These are phyloP conservation scores for Trichoderma semiorbis DNA, from an alignment of 2,329 filamentous ascomycete species.

Conservation along the genomic window DNA sequence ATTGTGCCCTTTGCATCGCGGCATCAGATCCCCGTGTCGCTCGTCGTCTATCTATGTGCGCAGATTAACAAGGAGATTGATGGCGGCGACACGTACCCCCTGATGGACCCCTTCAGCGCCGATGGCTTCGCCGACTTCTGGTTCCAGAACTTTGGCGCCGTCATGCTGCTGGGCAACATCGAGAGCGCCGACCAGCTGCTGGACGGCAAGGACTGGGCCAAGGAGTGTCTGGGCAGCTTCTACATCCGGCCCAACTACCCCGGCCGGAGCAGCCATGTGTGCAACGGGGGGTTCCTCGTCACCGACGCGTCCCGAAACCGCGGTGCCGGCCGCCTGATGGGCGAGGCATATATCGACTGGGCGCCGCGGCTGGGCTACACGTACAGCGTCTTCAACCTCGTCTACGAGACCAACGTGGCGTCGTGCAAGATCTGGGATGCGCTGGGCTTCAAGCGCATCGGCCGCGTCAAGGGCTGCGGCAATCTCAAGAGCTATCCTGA, in stretches of 20 bases:
- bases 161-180: conserved; percentile 81
- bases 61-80: conserved; percentile 89
- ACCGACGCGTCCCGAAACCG: conserved; percentile 70
- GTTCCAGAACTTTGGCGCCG: conserved; percentile 85
- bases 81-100: conserved; percentile 87
- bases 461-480: conserved; percentile 70
- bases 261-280: conserved; percentile 84
- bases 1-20: conserved; percentile 78
- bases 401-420: conserved; percentile 90
- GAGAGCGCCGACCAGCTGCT: conserved; percentile 56
- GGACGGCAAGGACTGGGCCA: conserved; percentile 69
- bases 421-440: conserved; percentile 90
- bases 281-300: conserved; percentile 78
- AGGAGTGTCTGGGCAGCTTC: conserved; percentile 81
- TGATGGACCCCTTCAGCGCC: conserved; percentile 72
- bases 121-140: conserved; percentile 78
- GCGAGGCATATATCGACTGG: conserved; percentile 74
- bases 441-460: conserved; percentile 88
- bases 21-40: conserved; percentile 68
- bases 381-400: conserved; percentile 90
- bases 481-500: conserved; percentile 66
- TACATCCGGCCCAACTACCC: conserved; percentile 95
- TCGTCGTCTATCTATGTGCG: conserved; percentile 74
- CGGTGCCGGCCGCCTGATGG: conserved; percentile 72
- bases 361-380: conserved; percentile 79